These are phyloP conservation scores for Capsicum pubescens DNA, from an alignment of 257 asterid species.

Conservation along the genomic window DNA sequence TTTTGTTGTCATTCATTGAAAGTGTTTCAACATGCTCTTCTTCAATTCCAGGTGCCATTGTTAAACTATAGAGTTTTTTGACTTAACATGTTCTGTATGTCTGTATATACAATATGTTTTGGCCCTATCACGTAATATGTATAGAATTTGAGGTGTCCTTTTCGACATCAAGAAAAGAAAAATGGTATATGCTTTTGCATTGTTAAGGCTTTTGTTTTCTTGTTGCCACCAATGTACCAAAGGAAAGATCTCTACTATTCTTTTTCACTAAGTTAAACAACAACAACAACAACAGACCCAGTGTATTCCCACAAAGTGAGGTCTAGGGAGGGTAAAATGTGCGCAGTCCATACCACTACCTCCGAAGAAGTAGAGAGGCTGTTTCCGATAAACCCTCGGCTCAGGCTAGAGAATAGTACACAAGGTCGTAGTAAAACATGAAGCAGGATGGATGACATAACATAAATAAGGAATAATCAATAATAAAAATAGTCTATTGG, in stretches of 20 bases:
- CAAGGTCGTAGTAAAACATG: too few relatives aligned
- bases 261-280: neutral
- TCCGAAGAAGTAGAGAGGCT: too few relatives aligned
- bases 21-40: slow-evolving; percentile 35
- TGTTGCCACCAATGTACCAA: slow-evolving; percentile 18
- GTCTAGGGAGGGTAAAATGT: too few relatives aligned
- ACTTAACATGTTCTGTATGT: neutral
- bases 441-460: too few relatives aligned
- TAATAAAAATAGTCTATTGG: too few relatives aligned
- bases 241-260: neutral
- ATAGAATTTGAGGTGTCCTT: slow-evolving; percentile 5
- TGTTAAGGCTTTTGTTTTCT: neutral
- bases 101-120: neutral
- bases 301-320: too few relatives aligned
- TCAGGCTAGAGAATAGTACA: too few relatives aligned
- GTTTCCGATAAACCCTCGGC: too few relatives aligned
- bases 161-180: neutral
- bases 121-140: neutral
- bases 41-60: slow-evolving; percentile 34
- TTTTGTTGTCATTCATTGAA: slow-evolving; percentile 23
- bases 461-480: too few relatives aligned
- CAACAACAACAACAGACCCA: too few relatives aligned
- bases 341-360: too few relatives aligned
- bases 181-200: neutral
- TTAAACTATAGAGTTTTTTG: neutral